Conservation (phyloP, 2,329 filamentous ascomycete species). For the Scedosporium minutisporum region DNA sequence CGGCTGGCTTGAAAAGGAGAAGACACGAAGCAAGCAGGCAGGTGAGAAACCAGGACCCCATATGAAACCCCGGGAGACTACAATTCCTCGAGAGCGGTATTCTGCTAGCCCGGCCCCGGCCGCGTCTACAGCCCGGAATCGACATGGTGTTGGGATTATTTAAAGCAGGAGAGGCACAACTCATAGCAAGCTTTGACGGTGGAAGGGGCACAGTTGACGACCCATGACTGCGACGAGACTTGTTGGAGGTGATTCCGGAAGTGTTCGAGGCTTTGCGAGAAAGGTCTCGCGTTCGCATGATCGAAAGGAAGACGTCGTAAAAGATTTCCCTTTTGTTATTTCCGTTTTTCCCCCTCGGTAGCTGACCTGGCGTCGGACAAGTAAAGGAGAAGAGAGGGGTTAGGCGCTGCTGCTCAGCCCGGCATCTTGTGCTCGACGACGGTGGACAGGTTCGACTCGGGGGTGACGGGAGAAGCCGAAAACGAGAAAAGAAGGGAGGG, state of each 20-base stretch:
- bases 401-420: neutral
- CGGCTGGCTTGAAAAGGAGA: constrained; percentile 28
- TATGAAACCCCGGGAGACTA: neutral
- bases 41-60: constrained; percentile 8
- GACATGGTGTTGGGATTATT: neutral
- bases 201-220: neutral
- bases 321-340: too few species aligned
- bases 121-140: neutral
- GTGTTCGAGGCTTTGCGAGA: neutral
- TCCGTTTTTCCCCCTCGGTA: neutral
- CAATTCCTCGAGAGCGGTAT: neutral
- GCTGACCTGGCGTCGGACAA: neutral
- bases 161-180: neutral
- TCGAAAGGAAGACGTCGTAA: neutral
- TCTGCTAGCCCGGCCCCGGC: neutral
- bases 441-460: neutral
- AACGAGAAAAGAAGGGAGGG: neutral
- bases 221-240: neutral
- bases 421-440: neutral
- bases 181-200: neutral
- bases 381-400: neutral
- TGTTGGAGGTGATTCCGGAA: neutral
- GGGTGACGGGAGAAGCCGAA: neutral
- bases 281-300: constrained; percentile 1
- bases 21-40: constrained; percentile 25